phyloP scores from a whole-genome alignment of 2,329 filamentous ascomycete species.

The Didymella keratinophila region DNA sequence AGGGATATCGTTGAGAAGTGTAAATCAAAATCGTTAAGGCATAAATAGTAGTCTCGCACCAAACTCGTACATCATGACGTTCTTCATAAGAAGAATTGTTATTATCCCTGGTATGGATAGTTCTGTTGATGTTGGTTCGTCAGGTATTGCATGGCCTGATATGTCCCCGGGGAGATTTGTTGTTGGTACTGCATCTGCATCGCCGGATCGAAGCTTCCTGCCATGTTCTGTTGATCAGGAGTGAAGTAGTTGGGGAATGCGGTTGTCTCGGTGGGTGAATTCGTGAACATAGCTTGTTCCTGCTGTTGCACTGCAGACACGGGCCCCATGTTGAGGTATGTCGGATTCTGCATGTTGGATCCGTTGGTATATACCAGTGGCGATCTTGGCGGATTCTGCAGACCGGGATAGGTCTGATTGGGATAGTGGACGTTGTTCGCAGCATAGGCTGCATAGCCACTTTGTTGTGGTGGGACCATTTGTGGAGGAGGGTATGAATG shows the following conservation, averaged over 20 bases:
- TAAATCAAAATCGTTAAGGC: slow-evolving; percentile 10
- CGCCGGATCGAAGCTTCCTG: slow-evolving; percentile 37
- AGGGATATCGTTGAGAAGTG: slow-evolving; percentile 14
- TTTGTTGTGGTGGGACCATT: slow-evolving; percentile 34
- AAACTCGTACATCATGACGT: background rate
- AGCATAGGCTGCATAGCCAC: slow-evolving; percentile 33
- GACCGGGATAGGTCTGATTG: slow-evolving; percentile 47
- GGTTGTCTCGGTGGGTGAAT: slow-evolving; percentile 49
- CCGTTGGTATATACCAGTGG: slow-evolving; percentile 42
- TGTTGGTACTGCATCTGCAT: slow-evolving; percentile 44
- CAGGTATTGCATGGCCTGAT: slow-evolving; percentile 47
- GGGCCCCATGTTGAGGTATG: slow-evolving; percentile 36
- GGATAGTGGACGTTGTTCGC: slow-evolving; percentile 32
- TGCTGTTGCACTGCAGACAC: slow-evolving; percentile 42
- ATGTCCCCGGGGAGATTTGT: slow-evolving; percentile 26
- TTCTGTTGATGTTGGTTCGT: slow-evolving; percentile 36
- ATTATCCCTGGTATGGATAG: slow-evolving; percentile 36
- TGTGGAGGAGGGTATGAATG: slow-evolving; percentile 52
- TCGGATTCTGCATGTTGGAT: slow-evolving; percentile 39
- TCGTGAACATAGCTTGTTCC: slow-evolving; percentile 43
- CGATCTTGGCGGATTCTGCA: slow-evolving; percentile 41
- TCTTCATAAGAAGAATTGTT: too few species aligned
- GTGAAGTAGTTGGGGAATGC: slow-evolving; percentile 46
- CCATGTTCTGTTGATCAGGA: slow-evolving; percentile 38
- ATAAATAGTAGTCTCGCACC: background rate